Percentiles rank a stretch among this genome's conserved stretches.
These are phyloP conservation scores for Thuidium tamariscinum DNA, from an alignment of 225 moss, liverwort and hornwort species.

Conservation along the genomic window DNA sequence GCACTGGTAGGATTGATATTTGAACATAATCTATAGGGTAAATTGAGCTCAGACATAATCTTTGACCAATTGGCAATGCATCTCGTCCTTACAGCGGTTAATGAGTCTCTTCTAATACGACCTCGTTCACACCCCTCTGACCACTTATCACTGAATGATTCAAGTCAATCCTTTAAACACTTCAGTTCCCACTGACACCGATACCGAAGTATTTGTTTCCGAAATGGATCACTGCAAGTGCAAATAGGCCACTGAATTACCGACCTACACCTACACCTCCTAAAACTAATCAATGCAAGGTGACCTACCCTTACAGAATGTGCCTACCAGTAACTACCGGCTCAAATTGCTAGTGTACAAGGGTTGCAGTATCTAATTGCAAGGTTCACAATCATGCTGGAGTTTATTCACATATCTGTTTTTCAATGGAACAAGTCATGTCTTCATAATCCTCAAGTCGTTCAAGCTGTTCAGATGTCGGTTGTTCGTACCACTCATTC, in stretches of 20 bases:
- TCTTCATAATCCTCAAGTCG: constrained; percentile 20
- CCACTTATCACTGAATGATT: background rate
- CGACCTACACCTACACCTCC: background rate
- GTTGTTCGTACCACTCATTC: constrained; percentile 72
- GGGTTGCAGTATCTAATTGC: background rate
- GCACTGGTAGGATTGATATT: no score
- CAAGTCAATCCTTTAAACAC: background rate
- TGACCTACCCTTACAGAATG: background rate
- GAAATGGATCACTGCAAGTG: background rate
- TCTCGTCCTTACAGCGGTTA: no score
- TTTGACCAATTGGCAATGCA: no score
- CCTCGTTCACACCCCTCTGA: background rate
- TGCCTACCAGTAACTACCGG: background rate
- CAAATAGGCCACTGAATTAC: background rate
- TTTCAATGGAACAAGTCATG: constrained; percentile 25
- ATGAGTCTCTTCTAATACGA: background rate
- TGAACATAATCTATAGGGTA: no score
- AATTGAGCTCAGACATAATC: no score
- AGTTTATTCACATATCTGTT: constrained; percentile 3
- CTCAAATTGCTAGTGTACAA: background rate
- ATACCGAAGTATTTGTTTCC: background rate
- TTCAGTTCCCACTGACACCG: background rate
- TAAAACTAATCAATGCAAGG: background rate
- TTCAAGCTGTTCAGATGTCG: constrained; percentile 20
- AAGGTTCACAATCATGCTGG: background rate